Conservation (phyloP, 768 basidiomycete genomes). For the Holtermannia corniformis region DNA sequence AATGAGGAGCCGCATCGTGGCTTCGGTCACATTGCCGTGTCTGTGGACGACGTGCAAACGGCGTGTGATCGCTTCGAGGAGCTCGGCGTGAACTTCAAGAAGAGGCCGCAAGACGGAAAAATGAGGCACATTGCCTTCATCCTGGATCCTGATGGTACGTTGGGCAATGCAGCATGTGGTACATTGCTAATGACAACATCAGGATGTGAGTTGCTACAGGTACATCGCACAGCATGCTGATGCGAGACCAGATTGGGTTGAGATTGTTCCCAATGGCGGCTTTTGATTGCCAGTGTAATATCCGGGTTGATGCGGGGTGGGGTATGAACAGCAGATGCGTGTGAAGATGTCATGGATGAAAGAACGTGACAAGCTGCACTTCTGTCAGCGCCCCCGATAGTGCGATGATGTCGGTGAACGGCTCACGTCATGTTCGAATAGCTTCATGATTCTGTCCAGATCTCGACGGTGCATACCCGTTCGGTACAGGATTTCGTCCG, state of each 20-base stretch:
- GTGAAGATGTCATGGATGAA: constrained; percentile 21
- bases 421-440: constrained; percentile 81
- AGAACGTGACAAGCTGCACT: constrained; percentile 26
- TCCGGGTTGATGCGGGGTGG: not conserved
- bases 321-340: not conserved
- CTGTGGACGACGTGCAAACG: constrained; percentile 68
- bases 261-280: not conserved
- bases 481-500: constrained; percentile 86
- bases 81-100: constrained; percentile 76
- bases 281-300: not conserved
- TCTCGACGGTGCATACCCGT: constrained; percentile 78
- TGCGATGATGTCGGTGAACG: not conserved
- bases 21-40: constrained; percentile 83
- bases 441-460: constrained; percentile 67
- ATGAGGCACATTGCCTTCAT: constrained; percentile 50
- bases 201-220: not conserved
- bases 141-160: not conserved
- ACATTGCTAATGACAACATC: not conserved
- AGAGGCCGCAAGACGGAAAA: constrained; percentile 70
- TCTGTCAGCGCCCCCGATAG: constrained; percentile 6
- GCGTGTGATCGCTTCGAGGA: constrained; percentile 76
- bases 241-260: not conserved
- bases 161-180: too few relatives aligned
- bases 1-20: constrained; percentile 69
- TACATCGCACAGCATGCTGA: not conserved